Evolutionary conservation across 2,329 filamentous ascomycete species (phyloP).

Genomic region (Lachnellula subtilissima): DNA sequence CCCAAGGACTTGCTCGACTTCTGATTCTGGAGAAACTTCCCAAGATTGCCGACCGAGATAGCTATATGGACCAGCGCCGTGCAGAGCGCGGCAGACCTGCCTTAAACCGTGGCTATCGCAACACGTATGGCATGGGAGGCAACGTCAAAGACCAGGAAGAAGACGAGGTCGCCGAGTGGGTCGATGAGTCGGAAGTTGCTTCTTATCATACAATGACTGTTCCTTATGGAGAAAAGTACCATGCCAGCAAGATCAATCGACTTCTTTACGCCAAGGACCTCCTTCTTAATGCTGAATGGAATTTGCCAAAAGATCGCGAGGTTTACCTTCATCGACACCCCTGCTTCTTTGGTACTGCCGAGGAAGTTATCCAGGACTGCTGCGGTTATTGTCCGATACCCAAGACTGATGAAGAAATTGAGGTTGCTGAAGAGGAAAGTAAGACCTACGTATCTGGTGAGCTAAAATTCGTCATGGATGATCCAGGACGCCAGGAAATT

Average conservation of each 20-base stretch:
- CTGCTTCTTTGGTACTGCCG: conserved; percentile 73
- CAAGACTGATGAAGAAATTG: conserved; percentile 64
- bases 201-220: conserved; percentile 76
- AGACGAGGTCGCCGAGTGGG: conserved; percentile 81
- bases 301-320: conserved; percentile 67
- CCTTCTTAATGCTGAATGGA: conserved; percentile 83
- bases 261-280: conserved; percentile 77
- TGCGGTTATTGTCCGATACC: conserved; percentile 74
- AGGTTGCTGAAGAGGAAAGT: conserved; percentile 64
- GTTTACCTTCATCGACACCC: conserved; percentile 79
- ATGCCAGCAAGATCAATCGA: conserved; percentile 72
- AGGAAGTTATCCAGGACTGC: conserved; percentile 74
- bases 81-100: conserved; percentile 66
- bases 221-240: conserved; percentile 58
- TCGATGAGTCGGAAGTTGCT: conserved; percentile 68
- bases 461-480: conserved; percentile 70
- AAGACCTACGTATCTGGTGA: conserved; percentile 73
- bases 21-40: conserved; percentile 77
- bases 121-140: conserved; percentile 45
- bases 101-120: conserved; percentile 39
- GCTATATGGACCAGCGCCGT: conserved; percentile 66
- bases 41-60: conserved; percentile 60
- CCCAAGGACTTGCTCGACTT: conserved; percentile 71
- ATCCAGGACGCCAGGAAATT: conserved; percentile 72
- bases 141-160: conserved; percentile 75